Evolutionary conservation across 257 asterid genomes (phyloP), one percentile per base, ranked within the genome.

Genomic region (Buddleja alternifolia): DNA sequence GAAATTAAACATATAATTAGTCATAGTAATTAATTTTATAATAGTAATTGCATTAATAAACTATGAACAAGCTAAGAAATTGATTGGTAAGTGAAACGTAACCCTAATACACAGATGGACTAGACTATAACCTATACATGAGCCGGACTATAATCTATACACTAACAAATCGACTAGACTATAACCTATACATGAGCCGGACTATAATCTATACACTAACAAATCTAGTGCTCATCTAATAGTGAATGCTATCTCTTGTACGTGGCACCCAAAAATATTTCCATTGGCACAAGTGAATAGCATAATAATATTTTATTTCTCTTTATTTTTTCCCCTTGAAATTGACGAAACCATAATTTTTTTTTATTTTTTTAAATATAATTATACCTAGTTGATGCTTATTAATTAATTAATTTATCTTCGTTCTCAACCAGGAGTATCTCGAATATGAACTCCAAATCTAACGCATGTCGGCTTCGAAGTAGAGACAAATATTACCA

Each of bases 181-280:
- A n/a, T n/a, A n/a, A n/a, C n/a, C n/a, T n/a, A n/a, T n/a, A n/a
- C n/a, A n/a, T n/a, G n/a, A n/a, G n/a, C n/a, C n/a, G n/a, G n/a
- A n/a, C n/a, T n/a, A n/a, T n/a, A n/a, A n/a, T n/a, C n/a, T n/a
- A n/a, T n/a, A n/a, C n/a, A n/a, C n/a, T n/a, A n/a, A 45, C 63
- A 69, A 51, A 73, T 73, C 73, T 51, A 73, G 23, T 63, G 58
- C 55, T 62, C 60, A 41, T 24, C 37, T 56, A 52, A 17, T 46
- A 66, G 53, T 77, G 69, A 41, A 46, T 16, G 34, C 25, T 11
- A 36, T 51, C 37, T 48, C 41, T n/a, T n/a, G n/a, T n/a, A 24
- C 44, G 36, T 40, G n/a, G 11, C 47, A 48, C 63, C 62, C 29
- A 42, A 63, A 48, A 39, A 3, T 62, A 23, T 48, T 51, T 34